Conservation (phyloP, 306 rosid genomes). For the Coriaria nepalensis region DNA sequence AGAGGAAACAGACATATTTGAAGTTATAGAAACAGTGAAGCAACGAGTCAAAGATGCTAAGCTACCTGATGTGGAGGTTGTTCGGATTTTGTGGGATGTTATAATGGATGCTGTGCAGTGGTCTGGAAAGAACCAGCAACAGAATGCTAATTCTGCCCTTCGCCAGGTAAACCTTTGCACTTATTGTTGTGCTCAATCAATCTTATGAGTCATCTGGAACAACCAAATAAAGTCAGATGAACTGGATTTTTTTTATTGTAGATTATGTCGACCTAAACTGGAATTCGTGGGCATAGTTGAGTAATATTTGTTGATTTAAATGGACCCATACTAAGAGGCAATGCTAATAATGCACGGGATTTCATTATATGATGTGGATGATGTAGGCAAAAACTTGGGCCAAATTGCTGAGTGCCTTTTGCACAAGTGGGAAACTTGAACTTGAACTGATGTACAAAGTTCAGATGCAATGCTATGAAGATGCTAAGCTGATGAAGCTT, state of each 20-base stretch:
- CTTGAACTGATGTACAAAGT: slow-evolving; percentile 96
- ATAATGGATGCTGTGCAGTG: slow-evolving; percentile 99
- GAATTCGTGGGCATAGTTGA: no score
- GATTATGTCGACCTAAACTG: not conserved
- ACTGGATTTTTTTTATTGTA: not conserved
- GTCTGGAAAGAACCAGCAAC: slow-evolving; percentile 99
- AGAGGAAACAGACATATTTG: slow-evolving; percentile 86
- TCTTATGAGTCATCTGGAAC: not conserved
- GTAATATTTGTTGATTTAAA: no score
- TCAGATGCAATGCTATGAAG: slow-evolving; percentile 99
- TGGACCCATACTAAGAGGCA: no score
- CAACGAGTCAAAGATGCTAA: slow-evolving; percentile 87
- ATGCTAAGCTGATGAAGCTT: slow-evolving; percentile 97
- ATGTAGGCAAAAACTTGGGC: slow-evolving; percentile 95
- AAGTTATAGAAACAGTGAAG: slow-evolving; percentile 90
- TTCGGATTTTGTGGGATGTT: slow-evolving; percentile 85
- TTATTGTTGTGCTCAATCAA: not conserved
- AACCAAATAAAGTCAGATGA: not conserved
- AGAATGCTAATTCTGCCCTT: slow-evolving; percentile 92
- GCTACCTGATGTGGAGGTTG: slow-evolving; percentile 70
- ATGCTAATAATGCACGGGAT: no score
- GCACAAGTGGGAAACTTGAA: slow-evolving; percentile 92
- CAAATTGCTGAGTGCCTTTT: slow-evolving; percentile 65
- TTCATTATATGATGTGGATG: not conserved
- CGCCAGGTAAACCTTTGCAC: slow-evolving; percentile 53